phyloP scores from a whole-genome alignment of 148 eudicot species.

The Selenicereus undatus region DNA sequence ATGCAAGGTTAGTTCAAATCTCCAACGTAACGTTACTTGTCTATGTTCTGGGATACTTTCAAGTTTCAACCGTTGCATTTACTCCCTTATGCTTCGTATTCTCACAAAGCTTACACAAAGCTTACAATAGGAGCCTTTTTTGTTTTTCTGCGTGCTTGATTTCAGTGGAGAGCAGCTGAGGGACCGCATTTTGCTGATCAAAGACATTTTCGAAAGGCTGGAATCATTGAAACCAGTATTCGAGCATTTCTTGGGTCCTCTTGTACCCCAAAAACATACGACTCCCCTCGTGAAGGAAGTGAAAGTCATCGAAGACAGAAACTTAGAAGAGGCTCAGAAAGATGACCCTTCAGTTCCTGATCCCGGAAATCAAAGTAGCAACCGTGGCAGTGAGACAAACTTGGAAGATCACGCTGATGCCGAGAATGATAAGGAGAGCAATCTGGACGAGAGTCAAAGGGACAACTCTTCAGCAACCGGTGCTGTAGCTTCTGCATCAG shows the following conservation, averaged over 20 bases:
- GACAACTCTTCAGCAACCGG: background rate
- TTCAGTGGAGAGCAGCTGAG: slow-evolving; percentile 27
- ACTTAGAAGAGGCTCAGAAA: slow-evolving; percentile 15
- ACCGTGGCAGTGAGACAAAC: slow-evolving; percentile 5
- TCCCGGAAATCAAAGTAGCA: background rate
- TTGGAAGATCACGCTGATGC: background rate
- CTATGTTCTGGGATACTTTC: too few species aligned
- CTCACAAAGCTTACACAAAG: too few species aligned
- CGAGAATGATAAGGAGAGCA: slow-evolving; percentile 9
- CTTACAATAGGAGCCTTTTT: background rate
- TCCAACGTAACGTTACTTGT: too few species aligned
- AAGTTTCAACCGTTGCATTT: too few species aligned
- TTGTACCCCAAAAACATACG: background rate
- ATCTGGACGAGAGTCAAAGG: slow-evolving; percentile 11
- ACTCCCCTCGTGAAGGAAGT: background rate
- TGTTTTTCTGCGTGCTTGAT: background rate
- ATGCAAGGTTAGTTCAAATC: slow-evolving; percentile 29
- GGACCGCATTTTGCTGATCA: slow-evolving; percentile 19
- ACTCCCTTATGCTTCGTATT: too few species aligned
- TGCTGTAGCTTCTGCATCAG: background rate
- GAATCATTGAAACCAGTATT: slow-evolving; percentile 13
- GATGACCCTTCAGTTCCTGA: slow-evolving; percentile 8
- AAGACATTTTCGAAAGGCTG: slow-evolving; percentile 21
- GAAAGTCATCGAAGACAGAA: slow-evolving; percentile 4
- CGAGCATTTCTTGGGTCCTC: slow-evolving; percentile 25